Conservation (phyloP, 345 rosid species). For the Adansonia digitata region DNA sequence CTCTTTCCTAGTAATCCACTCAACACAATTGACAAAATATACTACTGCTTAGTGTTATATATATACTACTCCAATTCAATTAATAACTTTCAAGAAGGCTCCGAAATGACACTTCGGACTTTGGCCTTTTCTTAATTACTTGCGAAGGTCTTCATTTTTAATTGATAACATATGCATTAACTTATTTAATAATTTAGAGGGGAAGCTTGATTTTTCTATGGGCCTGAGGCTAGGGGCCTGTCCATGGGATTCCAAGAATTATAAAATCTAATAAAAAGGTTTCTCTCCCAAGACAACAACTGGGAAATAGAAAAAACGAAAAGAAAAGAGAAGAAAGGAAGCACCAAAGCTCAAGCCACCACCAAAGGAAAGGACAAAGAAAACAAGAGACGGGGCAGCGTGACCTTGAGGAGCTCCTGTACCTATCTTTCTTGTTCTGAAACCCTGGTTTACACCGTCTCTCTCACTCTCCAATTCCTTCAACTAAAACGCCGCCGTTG, state of each 20-base stretch:
- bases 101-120: background rate
- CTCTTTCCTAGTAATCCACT: background rate
- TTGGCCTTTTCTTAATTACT: background rate
- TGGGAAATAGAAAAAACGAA: background rate
- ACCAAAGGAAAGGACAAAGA: too few relatives aligned
- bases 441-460: slow-evolving; percentile 43
- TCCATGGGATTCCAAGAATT: background rate
- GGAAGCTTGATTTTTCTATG: background rate
- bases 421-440: slow-evolving; percentile 20
- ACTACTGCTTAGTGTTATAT: too few relatives aligned
- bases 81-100: too few relatives aligned
- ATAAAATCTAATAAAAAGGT: background rate
- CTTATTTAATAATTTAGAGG: background rate
- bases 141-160: background rate
- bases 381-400: too few relatives aligned
- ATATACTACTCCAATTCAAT: too few relatives aligned
- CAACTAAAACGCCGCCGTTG: background rate
- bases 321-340: slow-evolving; percentile 7
- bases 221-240: background rate
- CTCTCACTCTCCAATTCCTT: background rate
- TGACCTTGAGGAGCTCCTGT: slow-evolving; percentile 25
- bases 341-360: slow-evolving; percentile 19
- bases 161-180: background rate
- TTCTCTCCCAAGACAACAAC: background rate
- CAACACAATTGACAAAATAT: background rate